phyloP scores from a whole-genome alignment of 306 rosid genomes.

The Morella rubra region DNA sequence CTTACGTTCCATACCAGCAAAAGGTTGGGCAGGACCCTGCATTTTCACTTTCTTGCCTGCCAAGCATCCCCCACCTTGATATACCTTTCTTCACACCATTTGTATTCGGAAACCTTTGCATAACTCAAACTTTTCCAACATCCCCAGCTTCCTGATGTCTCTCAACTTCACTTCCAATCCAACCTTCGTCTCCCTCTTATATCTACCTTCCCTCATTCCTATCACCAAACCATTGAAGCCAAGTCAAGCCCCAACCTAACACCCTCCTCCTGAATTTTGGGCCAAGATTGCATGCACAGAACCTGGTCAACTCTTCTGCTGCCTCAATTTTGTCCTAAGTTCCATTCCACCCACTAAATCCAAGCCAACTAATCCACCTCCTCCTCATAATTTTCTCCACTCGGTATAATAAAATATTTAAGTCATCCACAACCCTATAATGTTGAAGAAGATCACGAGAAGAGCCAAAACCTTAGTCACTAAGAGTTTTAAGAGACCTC shows the following conservation, averaged over 20 bases:
- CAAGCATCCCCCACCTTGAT: constrained; percentile 13
- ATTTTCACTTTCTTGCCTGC: neutral
- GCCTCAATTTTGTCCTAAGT: constrained; percentile 16
- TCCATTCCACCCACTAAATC: neutral
- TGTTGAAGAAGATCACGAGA: neutral
- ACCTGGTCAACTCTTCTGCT: neutral
- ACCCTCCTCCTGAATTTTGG: neutral
- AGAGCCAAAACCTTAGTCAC: constrained; percentile 33
- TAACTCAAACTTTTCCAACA: constrained; percentile 22
- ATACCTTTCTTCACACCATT: constrained; percentile 27
- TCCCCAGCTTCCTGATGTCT: neutral
- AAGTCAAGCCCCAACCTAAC: neutral
- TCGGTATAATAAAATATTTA: neutral
- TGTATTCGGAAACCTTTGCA: constrained; percentile 5
- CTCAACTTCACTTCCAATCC: constrained; percentile 37
- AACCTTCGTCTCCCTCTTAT: neutral
- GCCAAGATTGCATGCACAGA: neutral
- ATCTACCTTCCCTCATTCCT: neutral
- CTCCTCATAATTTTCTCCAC: neutral
- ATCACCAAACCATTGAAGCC: neutral
- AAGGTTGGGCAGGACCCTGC: neutral
- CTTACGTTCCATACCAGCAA: neutral
- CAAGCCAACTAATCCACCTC: constrained; percentile 2
- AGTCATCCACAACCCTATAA: neutral
- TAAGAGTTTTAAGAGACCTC: constrained; percentile 28